These are phyloP conservation scores for Stentor roeselii DNA, from an alignment of 73 alveolate species.

Conservation along the genomic window DNA sequence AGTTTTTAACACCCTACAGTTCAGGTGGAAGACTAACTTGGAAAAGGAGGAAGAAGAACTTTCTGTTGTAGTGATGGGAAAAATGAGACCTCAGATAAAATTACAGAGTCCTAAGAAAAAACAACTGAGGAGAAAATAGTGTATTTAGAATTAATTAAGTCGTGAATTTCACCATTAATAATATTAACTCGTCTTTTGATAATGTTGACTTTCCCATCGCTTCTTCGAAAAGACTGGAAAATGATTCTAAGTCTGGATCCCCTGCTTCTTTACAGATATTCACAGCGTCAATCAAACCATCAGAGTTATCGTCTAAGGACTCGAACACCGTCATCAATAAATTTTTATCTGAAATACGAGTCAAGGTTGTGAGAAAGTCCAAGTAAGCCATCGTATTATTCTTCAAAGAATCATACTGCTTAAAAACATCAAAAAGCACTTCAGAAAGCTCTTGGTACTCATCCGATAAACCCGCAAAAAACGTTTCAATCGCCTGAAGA, in stretches of 20 bases:
- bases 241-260: background rate
- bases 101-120: background rate
- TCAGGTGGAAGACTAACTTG: constrained; percentile 4
- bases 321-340: background rate
- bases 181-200: background rate
- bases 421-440: background rate
- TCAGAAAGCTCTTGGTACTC: background rate
- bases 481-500: background rate
- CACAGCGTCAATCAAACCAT: background rate
- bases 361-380: background rate
- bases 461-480: no score
- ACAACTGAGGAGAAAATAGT: background rate
- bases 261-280: background rate
- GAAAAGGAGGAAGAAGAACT: background rate
- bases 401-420: background rate
- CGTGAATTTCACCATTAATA: background rate
- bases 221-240: background rate
- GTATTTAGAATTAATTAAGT: background rate
- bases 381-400: background rate
- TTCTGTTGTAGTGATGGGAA: background rate
- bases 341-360: background rate
- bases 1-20: background rate
- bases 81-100: background rate
- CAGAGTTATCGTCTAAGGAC: background rate
- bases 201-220: background rate